These are phyloP conservation scores for Euphorbia lathyris DNA, from an alignment of 345 rosid species.

Conservation along the genomic window DNA sequence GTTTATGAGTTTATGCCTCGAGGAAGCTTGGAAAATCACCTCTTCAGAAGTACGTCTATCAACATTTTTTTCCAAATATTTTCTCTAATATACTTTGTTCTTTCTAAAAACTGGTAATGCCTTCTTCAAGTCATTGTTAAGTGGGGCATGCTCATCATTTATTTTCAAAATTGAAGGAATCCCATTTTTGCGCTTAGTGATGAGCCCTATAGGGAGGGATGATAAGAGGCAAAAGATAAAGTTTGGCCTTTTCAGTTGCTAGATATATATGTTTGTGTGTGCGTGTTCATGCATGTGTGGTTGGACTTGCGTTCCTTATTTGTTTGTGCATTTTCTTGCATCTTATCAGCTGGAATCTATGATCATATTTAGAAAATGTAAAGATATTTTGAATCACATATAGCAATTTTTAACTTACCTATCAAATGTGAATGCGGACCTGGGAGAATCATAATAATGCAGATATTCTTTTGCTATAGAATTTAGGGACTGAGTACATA, in stretches of 20 bases:
- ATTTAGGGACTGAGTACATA: too few relatives aligned
- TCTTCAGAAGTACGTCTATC: conserved; percentile 17
- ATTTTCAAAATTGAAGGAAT: not conserved
- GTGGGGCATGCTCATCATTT: not conserved
- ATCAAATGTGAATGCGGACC: too few relatives aligned
- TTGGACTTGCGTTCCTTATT: not conserved
- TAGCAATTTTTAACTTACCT: too few relatives aligned
- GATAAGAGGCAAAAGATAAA: not conserved
- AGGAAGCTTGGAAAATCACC: conserved; percentile 29
- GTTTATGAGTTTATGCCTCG: conserved; percentile 31
- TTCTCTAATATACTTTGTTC: conserved; percentile 12
- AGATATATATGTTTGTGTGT: too few relatives aligned
- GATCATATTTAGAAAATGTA: too few relatives aligned
- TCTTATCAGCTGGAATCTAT: not conserved
- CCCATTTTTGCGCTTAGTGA: not conserved
- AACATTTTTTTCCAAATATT: conserved; percentile 6
- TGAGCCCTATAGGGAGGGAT: not conserved
- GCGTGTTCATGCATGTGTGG: too few relatives aligned
- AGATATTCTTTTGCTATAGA: too few relatives aligned
- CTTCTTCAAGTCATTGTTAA: not conserved
- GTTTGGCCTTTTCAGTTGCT: not conserved
- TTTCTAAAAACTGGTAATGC: not conserved
- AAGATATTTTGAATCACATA: too few relatives aligned
- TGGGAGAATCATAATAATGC: too few relatives aligned
- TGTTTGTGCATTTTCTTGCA: not conserved